Percentiles rank a stretch among this genome's conserved stretches.
Conservation (phyloP, 176 grass and related monocot species). For the Melocanna baccifera region DNA sequence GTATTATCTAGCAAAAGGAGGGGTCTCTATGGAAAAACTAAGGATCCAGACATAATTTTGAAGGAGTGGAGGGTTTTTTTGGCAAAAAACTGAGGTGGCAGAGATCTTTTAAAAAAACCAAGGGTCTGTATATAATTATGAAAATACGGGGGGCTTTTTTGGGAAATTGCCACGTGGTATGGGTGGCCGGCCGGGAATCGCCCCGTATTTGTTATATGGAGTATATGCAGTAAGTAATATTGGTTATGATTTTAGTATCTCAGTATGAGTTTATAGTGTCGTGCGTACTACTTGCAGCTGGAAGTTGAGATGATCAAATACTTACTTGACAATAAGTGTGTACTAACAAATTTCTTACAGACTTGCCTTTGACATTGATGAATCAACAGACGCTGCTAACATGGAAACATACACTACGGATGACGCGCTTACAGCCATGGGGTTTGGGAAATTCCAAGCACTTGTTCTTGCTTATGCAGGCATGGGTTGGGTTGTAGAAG, state of each 20-base stretch:
- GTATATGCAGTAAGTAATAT: neutral
- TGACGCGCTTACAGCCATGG: conserved; percentile 55
- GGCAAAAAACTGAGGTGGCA: no score
- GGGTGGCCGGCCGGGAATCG: no score
- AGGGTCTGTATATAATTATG: no score
- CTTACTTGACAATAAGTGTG: neutral
- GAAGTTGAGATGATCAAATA: neutral
- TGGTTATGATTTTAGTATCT: neutral
- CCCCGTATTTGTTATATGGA: no score
- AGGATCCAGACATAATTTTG: no score
- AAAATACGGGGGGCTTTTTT: no score
- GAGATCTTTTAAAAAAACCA: no score
- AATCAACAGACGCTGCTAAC: conserved; percentile 34
- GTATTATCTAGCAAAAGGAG: no score
- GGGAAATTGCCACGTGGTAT: no score
- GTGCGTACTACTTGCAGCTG: neutral
- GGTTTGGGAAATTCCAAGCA: conserved; percentile 79
- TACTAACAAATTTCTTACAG: neutral
- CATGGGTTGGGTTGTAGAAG: conserved; percentile 71
- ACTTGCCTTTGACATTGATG: neutral
- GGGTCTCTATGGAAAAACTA: no score
- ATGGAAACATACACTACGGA: conserved; percentile 66
- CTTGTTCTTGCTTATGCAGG: conserved; percentile 75
- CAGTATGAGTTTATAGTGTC: neutral
- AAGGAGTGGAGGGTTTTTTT: no score